These are phyloP conservation scores for Trichoderma reesei DNA, from an alignment of 495 filamentous ascomycete genomes.

Conservation along the genomic window DNA sequence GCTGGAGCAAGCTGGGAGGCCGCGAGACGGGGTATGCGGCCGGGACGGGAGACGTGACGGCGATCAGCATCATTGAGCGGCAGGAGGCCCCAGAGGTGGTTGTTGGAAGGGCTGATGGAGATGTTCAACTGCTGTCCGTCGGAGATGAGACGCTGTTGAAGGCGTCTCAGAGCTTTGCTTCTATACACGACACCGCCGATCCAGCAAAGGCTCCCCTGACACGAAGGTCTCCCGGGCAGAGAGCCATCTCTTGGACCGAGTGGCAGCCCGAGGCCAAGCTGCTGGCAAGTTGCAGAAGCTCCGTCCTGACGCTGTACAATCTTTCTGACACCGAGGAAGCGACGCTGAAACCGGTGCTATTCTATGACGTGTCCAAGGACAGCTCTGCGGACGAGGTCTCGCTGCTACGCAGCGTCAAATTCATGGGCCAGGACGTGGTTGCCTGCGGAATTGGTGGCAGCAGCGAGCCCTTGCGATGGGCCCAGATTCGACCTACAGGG, in stretches of 20 bases:
- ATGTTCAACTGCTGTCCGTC: slow-evolving; percentile 28
- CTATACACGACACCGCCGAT: background rate
- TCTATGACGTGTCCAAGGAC: slow-evolving; percentile 15
- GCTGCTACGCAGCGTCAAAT: slow-evolving; percentile 24
- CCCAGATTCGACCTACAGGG: slow-evolving; percentile 29
- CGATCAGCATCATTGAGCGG: slow-evolving; percentile 25
- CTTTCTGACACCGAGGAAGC: background rate
- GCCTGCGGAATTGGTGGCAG: slow-evolving; percentile 28
- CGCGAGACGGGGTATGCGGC: slow-evolving; percentile 18
- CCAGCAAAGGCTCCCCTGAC: background rate
- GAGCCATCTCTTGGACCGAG: background rate
- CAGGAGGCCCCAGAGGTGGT: slow-evolving; percentile 21
- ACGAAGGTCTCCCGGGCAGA: slow-evolving; percentile 12
- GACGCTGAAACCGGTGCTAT: slow-evolving; percentile 11
- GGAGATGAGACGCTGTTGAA: slow-evolving; percentile 25
- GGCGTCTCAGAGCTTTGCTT: background rate
- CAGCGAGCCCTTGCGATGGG: slow-evolving; percentile 28
- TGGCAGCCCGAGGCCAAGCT: slow-evolving; percentile 1
- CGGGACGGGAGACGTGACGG: slow-evolving; percentile 33
- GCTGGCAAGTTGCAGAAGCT: slow-evolving; percentile 8
- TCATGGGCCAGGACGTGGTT: slow-evolving; percentile 27
- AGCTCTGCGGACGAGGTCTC: slow-evolving; percentile 2
- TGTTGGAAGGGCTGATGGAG: slow-evolving; percentile 34
- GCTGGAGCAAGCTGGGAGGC: slow-evolving; percentile 25
- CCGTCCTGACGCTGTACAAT: slow-evolving; percentile 1